Conservation (phyloP, 2,329 filamentous ascomycete genomes). For the Cordyceps fumosorosea region DNA sequence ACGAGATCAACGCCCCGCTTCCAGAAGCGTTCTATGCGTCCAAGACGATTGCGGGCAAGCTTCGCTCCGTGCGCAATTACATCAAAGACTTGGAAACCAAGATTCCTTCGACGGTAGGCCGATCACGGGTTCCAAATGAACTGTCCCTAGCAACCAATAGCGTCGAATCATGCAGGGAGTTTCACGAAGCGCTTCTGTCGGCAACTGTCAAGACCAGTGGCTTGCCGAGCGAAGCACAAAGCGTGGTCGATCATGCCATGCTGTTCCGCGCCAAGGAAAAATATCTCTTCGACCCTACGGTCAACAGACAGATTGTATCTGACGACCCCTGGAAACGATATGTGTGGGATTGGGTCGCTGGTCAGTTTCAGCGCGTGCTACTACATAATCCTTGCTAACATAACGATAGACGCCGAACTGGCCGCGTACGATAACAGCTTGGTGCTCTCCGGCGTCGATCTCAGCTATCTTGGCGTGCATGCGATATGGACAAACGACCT, state of each 20-base stretch:
- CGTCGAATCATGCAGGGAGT: conserved; percentile 44
- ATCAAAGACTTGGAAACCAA: conserved; percentile 23
- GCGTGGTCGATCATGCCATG: conserved; percentile 50
- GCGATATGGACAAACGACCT: conserved; percentile 66
- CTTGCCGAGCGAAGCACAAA: conserved; percentile 45
- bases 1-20: conserved; percentile 28
- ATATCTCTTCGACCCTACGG: conserved; percentile 57
- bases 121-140: conserved; percentile 22
- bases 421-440: conserved; percentile 63
- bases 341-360: conserved; percentile 70
- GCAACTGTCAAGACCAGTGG: conserved; percentile 38
- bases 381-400: neutral
- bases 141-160: conserved; percentile 33
- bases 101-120: conserved; percentile 23
- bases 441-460: conserved; percentile 59
- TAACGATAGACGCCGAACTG: conserved; percentile 48
- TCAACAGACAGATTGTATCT: conserved; percentile 59
- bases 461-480: conserved; percentile 69
- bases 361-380: conserved; percentile 33
- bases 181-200: conserved; percentile 49
- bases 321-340: conserved; percentile 72
- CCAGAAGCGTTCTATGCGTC: conserved; percentile 37
- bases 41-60: conserved; percentile 40
- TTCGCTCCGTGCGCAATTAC: conserved; percentile 39
- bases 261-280: conserved; percentile 53